Percentiles rank a stretch among this genome's conserved stretches.
phyloP scores from a whole-genome alignment of 257 asterid genomes.

The Plantago major region DNA sequence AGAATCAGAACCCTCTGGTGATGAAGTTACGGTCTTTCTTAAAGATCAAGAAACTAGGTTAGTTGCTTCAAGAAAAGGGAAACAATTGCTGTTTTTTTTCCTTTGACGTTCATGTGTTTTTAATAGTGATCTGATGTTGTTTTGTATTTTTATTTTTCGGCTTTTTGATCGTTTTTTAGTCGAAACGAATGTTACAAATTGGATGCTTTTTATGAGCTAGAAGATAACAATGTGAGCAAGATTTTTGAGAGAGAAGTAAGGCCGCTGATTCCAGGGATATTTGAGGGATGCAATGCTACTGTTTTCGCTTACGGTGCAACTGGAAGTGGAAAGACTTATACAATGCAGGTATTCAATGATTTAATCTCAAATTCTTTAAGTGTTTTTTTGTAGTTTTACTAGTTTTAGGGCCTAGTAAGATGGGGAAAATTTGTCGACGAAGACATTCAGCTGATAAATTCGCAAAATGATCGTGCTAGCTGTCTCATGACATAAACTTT shows the following conservation, averaged over 20 bases:
- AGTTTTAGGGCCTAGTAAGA: no score
- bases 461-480: no score
- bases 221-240: slow-evolving; percentile 48
- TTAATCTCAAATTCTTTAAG: not conserved
- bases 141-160: not conserved
- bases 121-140: not conserved
- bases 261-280: slow-evolving; percentile 71
- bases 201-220: slow-evolving; percentile 68
- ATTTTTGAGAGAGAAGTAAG: slow-evolving; percentile 68
- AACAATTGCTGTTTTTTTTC: not conserved
- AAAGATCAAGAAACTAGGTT: slow-evolving; percentile 75
- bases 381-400: not conserved
- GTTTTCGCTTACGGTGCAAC: slow-evolving; percentile 96
- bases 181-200: slow-evolving; percentile 77
- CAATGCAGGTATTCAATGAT: slow-evolving; percentile 67
- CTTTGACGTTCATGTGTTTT: not conserved
- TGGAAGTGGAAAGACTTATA: slow-evolving; percentile 91
- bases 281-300: slow-evolving; percentile 72
- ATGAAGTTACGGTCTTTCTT: slow-evolving; percentile 64
- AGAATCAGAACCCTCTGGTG: slow-evolving; percentile 25
- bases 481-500: no score
- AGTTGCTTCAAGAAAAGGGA: not conserved
- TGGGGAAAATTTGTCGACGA: no score
- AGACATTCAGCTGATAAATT: no score
- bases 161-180: slow-evolving; percentile 47